These are phyloP conservation scores for Syncephalastrum racemosum DNA, from an alignment of 371 early-diverging fungal genomes.

Conservation along the genomic window DNA sequence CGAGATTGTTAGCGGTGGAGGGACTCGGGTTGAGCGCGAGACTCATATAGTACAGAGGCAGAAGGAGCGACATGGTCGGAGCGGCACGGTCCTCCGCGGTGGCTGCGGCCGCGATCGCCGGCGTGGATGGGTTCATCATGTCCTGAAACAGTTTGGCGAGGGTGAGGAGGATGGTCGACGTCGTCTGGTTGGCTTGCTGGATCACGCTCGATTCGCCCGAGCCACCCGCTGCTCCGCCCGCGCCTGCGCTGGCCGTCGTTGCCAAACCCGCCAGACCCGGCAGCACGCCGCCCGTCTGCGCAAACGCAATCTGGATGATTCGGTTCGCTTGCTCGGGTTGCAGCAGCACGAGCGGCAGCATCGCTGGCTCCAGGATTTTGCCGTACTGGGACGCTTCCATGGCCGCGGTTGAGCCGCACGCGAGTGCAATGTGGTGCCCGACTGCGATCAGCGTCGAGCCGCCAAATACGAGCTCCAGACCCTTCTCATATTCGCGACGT, in stretches of 20 bases:
- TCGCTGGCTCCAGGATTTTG: slow-evolving; percentile 20
- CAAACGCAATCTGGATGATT: slow-evolving; percentile 58
- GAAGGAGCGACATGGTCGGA: slow-evolving; percentile 63
- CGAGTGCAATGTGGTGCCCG: slow-evolving; percentile 45
- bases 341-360: slow-evolving; percentile 58
- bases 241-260: slow-evolving; percentile 1
- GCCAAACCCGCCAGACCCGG: slow-evolving; percentile 49
- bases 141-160: slow-evolving; percentile 89
- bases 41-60: slow-evolving; percentile 84
- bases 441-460: slow-evolving; percentile 61
- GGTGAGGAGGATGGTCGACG: slow-evolving; percentile 77
- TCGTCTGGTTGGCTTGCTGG: slow-evolving; percentile 73
- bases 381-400: slow-evolving; percentile 21
- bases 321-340: slow-evolving; percentile 69
- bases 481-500: slow-evolving; percentile 77
- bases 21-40: slow-evolving; percentile 81
- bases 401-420: slow-evolving; percentile 32
- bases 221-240: slow-evolving; percentile 8
- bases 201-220: slow-evolving; percentile 21
- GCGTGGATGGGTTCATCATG: slow-evolving; percentile 49
- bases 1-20: slow-evolving; percentile 88
- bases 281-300: slow-evolving; percentile 60
- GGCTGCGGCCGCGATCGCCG: slow-evolving; percentile 45
- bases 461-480: slow-evolving; percentile 76
- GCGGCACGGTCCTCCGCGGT: slow-evolving; percentile 36